phyloP scores from a whole-genome alignment of 305 asterid genomes.

The Rubia balearica region DNA sequence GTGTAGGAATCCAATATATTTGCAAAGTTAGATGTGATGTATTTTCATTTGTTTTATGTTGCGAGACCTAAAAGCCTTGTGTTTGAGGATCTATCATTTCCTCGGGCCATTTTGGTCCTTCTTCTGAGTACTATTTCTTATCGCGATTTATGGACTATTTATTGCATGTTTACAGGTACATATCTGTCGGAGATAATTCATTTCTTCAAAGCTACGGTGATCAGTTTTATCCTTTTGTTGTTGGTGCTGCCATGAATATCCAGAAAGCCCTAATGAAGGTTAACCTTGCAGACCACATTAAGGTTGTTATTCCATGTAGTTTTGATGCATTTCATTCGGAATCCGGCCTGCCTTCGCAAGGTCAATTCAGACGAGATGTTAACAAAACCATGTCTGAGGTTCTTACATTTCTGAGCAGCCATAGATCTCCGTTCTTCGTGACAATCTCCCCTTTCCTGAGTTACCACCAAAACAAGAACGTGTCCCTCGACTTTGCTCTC shows the following conservation, averaged over 20 bases:
- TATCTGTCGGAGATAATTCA: conserved; percentile 74
- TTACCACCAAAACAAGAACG: conserved; percentile 48
- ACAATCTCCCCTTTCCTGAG: conserved; percentile 57
- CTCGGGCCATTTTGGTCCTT: not conserved
- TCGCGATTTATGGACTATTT: not conserved
- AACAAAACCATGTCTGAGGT: conserved; percentile 69
- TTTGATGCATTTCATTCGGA: conserved; percentile 51
- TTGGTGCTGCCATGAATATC: conserved; percentile 70
- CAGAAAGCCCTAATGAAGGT: conserved; percentile 52
- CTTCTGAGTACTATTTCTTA: not conserved
- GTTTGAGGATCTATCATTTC: conserved; percentile 5
- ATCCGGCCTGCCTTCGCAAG: conserved; percentile 48
- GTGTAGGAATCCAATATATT: not conserved
- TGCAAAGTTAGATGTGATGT: not conserved
- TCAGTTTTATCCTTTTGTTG: conserved; percentile 59
- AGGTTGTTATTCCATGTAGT: conserved; percentile 65
- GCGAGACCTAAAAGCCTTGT: not conserved
- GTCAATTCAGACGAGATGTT: conserved; percentile 53
- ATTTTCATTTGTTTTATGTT: not conserved
- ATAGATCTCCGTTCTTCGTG: conserved; percentile 55
- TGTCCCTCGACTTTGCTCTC: conserved; percentile 66
- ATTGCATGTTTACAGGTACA: conserved; percentile 35
- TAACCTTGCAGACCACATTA: conserved; percentile 47
- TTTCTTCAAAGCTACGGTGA: conserved; percentile 57
- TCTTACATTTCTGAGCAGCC: conserved; percentile 50